Percentiles rank a stretch among this genome's conserved stretches.
Evolutionary conservation across 2,329 filamentous ascomycete genomes (phyloP).

Genomic region (Orbilia blumenaviensis): DNA sequence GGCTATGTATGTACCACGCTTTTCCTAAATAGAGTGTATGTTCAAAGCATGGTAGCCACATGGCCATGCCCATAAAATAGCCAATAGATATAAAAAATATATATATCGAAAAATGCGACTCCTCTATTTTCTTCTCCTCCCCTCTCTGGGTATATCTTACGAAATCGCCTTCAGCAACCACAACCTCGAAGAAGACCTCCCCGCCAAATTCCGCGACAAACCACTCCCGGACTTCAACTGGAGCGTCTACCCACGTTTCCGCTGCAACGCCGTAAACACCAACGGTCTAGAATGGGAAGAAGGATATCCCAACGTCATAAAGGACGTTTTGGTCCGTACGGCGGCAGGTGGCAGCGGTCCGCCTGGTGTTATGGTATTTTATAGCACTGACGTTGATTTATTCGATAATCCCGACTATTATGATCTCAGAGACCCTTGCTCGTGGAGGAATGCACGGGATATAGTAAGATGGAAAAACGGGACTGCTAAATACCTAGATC

Average conservation of each 20-base stretch:
- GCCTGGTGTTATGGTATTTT: constrained; percentile 16
- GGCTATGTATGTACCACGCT: too few species aligned
- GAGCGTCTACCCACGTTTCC: constrained; percentile 19
- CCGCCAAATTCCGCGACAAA: background rate
- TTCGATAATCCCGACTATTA: background rate
- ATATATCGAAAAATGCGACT: background rate
- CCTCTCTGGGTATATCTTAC: background rate
- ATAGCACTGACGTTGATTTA: background rate
- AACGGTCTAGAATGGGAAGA: background rate
- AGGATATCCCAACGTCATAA: background rate
- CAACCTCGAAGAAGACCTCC: background rate
- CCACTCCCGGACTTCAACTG: constrained; percentile 9
- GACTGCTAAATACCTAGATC: background rate
- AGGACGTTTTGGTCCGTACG: constrained; percentile 16
- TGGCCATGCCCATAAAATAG: background rate
- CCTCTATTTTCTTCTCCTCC: background rate
- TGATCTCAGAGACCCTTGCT: background rate
- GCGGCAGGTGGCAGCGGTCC: background rate
- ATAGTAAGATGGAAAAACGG: background rate
- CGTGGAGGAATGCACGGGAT: background rate
- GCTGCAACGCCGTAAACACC: constrained; percentile 20
- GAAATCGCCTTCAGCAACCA: constrained; percentile 21
- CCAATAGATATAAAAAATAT: background rate
- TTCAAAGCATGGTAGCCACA: background rate
- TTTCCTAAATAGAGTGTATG: too few species aligned